Base-by-base conservation (phyloP, 2,329 filamentous ascomycete species). In the Alternaria solani region DNA sequence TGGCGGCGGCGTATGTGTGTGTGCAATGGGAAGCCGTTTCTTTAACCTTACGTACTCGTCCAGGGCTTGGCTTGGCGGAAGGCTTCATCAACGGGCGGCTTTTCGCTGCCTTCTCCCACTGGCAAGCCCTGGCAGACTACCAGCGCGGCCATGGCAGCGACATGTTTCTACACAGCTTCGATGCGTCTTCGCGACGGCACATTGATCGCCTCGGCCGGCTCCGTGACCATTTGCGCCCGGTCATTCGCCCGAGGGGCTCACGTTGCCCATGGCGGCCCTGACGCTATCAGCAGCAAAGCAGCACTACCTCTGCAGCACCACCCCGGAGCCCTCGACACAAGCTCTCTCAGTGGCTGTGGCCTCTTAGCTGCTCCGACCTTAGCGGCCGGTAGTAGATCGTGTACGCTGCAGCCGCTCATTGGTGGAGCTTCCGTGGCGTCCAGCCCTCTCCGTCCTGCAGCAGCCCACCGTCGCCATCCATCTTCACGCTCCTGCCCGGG, bases 381-480 rank as follows among this genome's bases (percentile, higher is more conserved):
- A 75, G 74, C 64, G 67, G 65, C 75, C 69, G 69, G 70, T 74
- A 69, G 69, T 58, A 71, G 72, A 77, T 76, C 73, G 69, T 39
- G 53, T 20, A 6, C 61, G 62, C 54, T 41, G 51, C 44, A 49
- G 42, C 32, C 48, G 7, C 38, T 68, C 59, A 76, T 78, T 77
- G 68, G 75, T 67, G 62, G 63, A 63, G 28, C 32, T 23, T 32
- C 26, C 51, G 72, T 75, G 71, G 72, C 71, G 72, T 73, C 67
- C 67, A 72, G 70, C 69, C 71, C 63, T 70, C 71, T 74, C 74
- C 71, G 73, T 75, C 69, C 71, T 75, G 72, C 73, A 75, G 62
- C 62, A 60, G 55, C 61, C 67, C 63, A 61, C 69, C 65, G 65
- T 69, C 68, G 67, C 69, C 70, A 70, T 69, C 66, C 65, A 61